These are phyloP conservation scores for Karstenula rhodostoma DNA, from an alignment of 2,329 filamentous ascomycete genomes.

Conservation along the genomic window DNA sequence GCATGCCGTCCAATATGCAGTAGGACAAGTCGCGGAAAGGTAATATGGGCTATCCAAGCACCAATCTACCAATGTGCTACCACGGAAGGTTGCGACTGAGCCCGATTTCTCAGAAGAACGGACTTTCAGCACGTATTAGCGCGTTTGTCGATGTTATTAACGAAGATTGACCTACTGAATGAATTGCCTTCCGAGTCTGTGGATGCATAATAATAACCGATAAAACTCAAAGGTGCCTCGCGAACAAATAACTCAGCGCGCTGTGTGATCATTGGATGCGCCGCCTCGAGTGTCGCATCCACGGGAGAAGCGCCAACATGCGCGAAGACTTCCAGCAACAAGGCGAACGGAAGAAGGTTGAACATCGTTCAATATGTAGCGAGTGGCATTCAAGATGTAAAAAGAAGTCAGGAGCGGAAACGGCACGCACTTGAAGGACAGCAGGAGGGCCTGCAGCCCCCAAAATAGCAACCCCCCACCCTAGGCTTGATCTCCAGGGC, in stretches of 20 bases:
- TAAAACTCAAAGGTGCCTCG: background rate
- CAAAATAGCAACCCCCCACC: conserved; percentile 3
- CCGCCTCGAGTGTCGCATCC: background rate
- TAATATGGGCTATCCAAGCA: background rate
- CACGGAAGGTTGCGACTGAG: conserved; percentile 1
- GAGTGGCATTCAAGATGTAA: background rate
- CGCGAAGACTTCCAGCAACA: conserved; percentile 4
- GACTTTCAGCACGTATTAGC: background rate
- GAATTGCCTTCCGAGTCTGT: background rate
- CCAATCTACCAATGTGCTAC: conserved; percentile 8
- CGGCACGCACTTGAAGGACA: conserved; percentile 1
- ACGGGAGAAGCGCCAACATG: conserved; percentile 7
- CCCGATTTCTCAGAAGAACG: background rate
- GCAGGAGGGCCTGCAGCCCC: conserved; percentile 5
- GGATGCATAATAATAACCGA: background rate
- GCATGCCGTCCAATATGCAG: conserved; percentile 7
- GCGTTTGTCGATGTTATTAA: background rate
- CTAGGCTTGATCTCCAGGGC: background rate
- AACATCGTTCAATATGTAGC: conserved; percentile 1
- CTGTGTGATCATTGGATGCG: conserved; percentile 11
- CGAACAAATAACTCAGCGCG: conserved; percentile 9
- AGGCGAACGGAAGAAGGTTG: conserved; percentile 6
- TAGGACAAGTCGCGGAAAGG: background rate
- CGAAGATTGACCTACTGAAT: background rate
- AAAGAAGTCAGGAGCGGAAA: background rate